A percentile compares a stretch with the other conserved stretches of the same genome.
These are phyloP conservation scores for Phytophthora pinifolia DNA, from an alignment of 352 stramenopile genomes.

Conservation along the genomic window DNA sequence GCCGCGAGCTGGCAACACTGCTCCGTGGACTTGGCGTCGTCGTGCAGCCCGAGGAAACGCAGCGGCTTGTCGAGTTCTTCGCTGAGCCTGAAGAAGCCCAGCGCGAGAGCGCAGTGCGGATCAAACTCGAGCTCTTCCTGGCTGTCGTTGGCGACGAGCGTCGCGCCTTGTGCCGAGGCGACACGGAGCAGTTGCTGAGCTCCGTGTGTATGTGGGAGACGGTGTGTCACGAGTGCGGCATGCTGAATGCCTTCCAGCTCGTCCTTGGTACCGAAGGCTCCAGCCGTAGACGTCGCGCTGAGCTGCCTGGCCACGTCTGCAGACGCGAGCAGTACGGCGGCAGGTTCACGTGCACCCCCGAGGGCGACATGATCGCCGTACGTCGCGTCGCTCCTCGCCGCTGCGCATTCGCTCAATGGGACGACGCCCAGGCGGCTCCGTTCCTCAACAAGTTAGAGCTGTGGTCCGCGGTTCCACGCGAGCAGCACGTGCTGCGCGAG, in stretches of 20 bases:
- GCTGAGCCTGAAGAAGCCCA: slow-evolving; percentile 59
- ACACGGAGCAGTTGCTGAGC: slow-evolving; percentile 74
- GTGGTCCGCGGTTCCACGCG: slow-evolving; percentile 66
- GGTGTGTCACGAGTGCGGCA: slow-evolving; percentile 89
- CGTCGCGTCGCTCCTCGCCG: slow-evolving; percentile 51
- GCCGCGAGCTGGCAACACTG: slow-evolving; percentile 56
- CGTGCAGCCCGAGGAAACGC: slow-evolving; percentile 76
- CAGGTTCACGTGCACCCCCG: slow-evolving; percentile 54
- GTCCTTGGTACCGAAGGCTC: slow-evolving; percentile 52
- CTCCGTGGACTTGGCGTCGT: slow-evolving; percentile 75
- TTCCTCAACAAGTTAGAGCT: slow-evolving; percentile 75
- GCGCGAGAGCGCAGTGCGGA: slow-evolving; percentile 19
- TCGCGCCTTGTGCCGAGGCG: slow-evolving; percentile 58
- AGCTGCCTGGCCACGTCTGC: slow-evolving; percentile 67
- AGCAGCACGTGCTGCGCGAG: slow-evolving; percentile 68
- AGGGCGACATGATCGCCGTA: slow-evolving; percentile 70
- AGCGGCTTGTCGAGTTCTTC: slow-evolving; percentile 88
- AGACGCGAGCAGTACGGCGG: slow-evolving; percentile 50
- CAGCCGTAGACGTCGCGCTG: slow-evolving; percentile 52
- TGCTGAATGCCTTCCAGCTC: slow-evolving; percentile 90
- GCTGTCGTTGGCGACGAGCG: slow-evolving; percentile 80
- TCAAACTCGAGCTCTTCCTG: slow-evolving; percentile 69
- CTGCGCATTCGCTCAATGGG: slow-evolving; percentile 67
- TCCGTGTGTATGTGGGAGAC: slow-evolving; percentile 92
- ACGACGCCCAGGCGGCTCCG: slow-evolving; percentile 45